Percentiles rank a stretch among this genome's conserved stretches.
phyloP scores from a whole-genome alignment of 2,329 filamentous ascomycete species.

The Venturia oleaginea region DNA sequence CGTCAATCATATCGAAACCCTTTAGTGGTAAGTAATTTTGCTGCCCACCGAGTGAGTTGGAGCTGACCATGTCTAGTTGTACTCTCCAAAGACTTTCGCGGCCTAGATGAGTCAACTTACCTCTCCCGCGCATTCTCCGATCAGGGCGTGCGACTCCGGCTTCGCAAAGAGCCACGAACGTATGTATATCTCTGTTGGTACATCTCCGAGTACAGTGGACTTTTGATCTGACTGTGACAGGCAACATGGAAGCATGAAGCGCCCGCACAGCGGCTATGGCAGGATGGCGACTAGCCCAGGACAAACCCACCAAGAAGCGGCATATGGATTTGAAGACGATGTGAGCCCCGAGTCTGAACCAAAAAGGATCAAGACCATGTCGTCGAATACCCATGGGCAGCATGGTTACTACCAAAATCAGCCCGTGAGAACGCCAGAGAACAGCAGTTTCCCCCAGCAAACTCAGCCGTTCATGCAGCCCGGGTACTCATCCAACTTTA shows the following conservation, averaged over 20 bases:
- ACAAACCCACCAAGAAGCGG: background rate
- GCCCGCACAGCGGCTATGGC: background rate
- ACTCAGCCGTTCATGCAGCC: background rate
- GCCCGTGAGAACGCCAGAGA: background rate
- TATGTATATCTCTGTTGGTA: background rate
- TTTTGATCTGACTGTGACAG: background rate
- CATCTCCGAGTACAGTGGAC: background rate
- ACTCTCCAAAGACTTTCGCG: slow-evolving; percentile 61
- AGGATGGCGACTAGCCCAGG: background rate
- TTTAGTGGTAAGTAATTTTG: slow-evolving; percentile 3
- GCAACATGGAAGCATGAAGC: background rate
- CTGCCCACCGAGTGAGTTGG: background rate
- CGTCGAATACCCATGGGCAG: background rate
- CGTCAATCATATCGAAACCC: background rate
- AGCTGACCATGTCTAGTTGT: slow-evolving; percentile 24
- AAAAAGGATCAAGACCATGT: background rate
- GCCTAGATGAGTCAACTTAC: slow-evolving; percentile 72
- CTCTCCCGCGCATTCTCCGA: slow-evolving; percentile 77
- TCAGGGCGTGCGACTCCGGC: slow-evolving; percentile 72
- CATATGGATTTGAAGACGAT: background rate
- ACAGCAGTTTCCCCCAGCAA: background rate
- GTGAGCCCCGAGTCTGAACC: background rate
- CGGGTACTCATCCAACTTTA: background rate
- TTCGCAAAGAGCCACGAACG: slow-evolving; percentile 69
- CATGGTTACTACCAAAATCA: background rate